Evolutionary conservation across 2,329 filamentous ascomycete species (phyloP), one percentile per base, ranked within the genome.

Genomic region (Cladophialophora bantiana): DNA sequence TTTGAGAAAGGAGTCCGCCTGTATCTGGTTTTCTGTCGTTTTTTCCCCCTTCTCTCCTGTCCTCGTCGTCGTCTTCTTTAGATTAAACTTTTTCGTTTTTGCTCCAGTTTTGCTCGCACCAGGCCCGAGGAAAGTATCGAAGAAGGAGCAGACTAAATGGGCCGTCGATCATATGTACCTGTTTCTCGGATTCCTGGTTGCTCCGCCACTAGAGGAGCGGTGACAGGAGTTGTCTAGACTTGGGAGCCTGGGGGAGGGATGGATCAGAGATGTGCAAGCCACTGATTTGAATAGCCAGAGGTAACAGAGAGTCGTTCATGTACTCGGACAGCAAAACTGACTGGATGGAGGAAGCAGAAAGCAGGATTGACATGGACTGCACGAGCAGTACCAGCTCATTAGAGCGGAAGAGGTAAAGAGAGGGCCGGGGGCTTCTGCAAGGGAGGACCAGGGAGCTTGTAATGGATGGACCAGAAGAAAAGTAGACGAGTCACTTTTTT

Each of bases 131-230:
- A 18, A 10, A 59, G 42, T 18, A 20, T 42, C 42, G 31, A 48
- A 12, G 34, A 56, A 15, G 31, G 40, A 15, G 36, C 35, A 48
- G 56, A 48, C 31, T 15, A 48, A 13, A 36, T 18, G 53, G 53
- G 32, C 26, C 36, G 58, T 18, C 54, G 57, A 62, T 61, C 63
- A 52, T 59, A 60, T 60, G 57, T 60, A 61, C 45, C 50, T 50
- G 35, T 56, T 4, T 9, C 20, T 40, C 32, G 31, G 48, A 13
- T 15, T 1, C 55, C n/a, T 31, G 36, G 55, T 42, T 38, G n/a
- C 26, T 31, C 58, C 53, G 63, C 36, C 59, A 38, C 52, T 55
- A 20, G 58, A 61, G 35, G 18, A 42, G 32, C 38, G 54, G 38
- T 42, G 32, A 57, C 40, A 36, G 34, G 20, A 18, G 36, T 53